These are phyloP conservation scores for Talaromyces nanjingensis DNA, from an alignment of 495 filamentous ascomycete genomes.

Conservation along the genomic window DNA sequence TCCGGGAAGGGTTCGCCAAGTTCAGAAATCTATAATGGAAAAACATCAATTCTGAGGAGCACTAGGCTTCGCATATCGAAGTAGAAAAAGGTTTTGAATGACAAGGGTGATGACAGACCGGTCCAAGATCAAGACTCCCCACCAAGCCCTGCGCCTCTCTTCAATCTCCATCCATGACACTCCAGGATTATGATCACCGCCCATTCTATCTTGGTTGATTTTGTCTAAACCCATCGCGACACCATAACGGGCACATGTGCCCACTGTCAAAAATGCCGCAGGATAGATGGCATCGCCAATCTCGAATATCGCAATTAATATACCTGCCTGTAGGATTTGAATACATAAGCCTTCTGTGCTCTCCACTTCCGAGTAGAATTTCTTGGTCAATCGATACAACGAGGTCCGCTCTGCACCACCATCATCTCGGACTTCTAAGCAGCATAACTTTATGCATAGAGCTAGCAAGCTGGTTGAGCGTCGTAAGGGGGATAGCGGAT, in stretches of 20 bases:
- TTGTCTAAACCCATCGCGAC: conserved; percentile 22
- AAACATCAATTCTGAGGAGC: background rate
- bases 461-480: background rate
- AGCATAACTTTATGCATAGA: background rate
- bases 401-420: background rate
- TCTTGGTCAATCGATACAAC: background rate
- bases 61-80: background rate
- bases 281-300: conserved; percentile 26
- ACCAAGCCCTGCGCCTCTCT: conserved; percentile 42
- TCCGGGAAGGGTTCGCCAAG: conserved; percentile 31
- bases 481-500: background rate
- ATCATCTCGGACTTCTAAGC: background rate
- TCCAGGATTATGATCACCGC: conserved; percentile 24
- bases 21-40: conserved; percentile 22
- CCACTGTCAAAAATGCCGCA: conserved; percentile 22
- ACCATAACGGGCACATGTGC: conserved; percentile 25
- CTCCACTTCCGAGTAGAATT: conserved; percentile 6
- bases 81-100: background rate
- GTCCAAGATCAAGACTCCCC: conserved; percentile 44
- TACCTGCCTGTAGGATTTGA: conserved; percentile 15
- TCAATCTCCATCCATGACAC: conserved; percentile 28
- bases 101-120: conserved; percentile 15
- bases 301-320: conserved; percentile 25
- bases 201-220: background rate
- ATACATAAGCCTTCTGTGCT: conserved; percentile 1